Evolutionary conservation across 305 asterid genomes (phyloP), one percentile per base, ranked within the genome.

Genomic region (Fraxinus sp.): DNA sequence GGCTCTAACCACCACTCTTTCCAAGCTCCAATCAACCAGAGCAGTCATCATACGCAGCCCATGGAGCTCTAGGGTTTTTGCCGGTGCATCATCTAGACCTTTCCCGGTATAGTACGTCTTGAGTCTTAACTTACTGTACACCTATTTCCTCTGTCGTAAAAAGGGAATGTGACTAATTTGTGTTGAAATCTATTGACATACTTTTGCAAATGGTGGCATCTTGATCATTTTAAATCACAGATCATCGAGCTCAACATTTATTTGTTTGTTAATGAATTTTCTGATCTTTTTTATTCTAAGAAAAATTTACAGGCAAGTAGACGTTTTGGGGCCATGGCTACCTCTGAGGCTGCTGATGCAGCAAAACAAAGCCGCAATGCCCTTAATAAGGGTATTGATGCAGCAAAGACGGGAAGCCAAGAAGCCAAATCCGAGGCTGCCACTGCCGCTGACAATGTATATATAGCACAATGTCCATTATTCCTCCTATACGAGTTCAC

Each of bases 1-100:
- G 37, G 80, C 80, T 11, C 68, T 77, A 46, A 77, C 68, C 10
- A 77, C 26, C 83, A 81, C 22, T 74, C 75, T 59, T 79, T 78
- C 66, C 46, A 74, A 44, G 13, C 81, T 22, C 77, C 52, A 3
- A 77, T 39, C 18, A 18, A 32, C 24, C 37, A 5, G 28, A 49
- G 71, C 71, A 44, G 33, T 77, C 52, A 26, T 77, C 33, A 10
- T 49, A 4, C 71, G 80, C 11, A 44, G 13, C 80, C 80, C 80
- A 7, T 14, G 68, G 37, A 77, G 44, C 71, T 49, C 70, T 52
- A 44, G 80, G 80, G 44, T 77, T 16, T 26, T 49, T 28, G 13
- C 33, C 16, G 14, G 30, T 24, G 26, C 28, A 7, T 24, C 64
- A 22, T 16, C 79, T 3, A 76, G 59, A 44, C 66, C 36, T 77